Base-by-base conservation (phyloP, 805 yeast genomes). In the Yamadazyma takamatsuzukensis region DNA sequence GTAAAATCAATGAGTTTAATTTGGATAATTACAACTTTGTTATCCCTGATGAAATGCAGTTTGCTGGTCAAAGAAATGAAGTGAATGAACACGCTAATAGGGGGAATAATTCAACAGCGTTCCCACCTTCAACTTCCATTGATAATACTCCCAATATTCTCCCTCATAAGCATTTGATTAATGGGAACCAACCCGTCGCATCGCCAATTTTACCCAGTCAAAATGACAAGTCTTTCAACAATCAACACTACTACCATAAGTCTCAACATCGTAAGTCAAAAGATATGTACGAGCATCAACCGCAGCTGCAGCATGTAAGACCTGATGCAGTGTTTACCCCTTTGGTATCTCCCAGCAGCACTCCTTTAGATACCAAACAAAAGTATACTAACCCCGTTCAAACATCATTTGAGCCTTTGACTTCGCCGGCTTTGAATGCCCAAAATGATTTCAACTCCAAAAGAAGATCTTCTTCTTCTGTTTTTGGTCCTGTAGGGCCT, bases 321-420 rank as follows among this genome's bases (percentile, higher is more conserved):
- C 78, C 81, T 1, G 80, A 76, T 39, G 75, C 74, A 30, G 74
- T 74, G 4, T 83, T 80, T 56, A 83, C 93, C 1, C 93, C 94
- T 0, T 64, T 83, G 39, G 74, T 80, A 2, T 80, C 89, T 2
- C 94, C 94, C 0, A 80, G 83, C 7, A 82, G 78, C 11, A 76
- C 87, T 3, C 87, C 87, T 1, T 46, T 70, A 47, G 86, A 72
- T 14, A 43, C 12, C 12, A 5, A 48, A 50, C 44, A 46, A 29
- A 45, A 33, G 33, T 27, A 47, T 33, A 16, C 54, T 49, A 6
- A 30, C 15, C 57, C 63, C 18, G 42, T 56, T 13, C 49, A 51
- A 30, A 43, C 58, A 1, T 41, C 56, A n/a, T 64, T 65, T 40
- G 70, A 63, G 47, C 72, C 88, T 0, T 61, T 81, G 45, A 76